Conservation (phyloP, 805 yeast species). For the Candida andamanensis region DNA sequence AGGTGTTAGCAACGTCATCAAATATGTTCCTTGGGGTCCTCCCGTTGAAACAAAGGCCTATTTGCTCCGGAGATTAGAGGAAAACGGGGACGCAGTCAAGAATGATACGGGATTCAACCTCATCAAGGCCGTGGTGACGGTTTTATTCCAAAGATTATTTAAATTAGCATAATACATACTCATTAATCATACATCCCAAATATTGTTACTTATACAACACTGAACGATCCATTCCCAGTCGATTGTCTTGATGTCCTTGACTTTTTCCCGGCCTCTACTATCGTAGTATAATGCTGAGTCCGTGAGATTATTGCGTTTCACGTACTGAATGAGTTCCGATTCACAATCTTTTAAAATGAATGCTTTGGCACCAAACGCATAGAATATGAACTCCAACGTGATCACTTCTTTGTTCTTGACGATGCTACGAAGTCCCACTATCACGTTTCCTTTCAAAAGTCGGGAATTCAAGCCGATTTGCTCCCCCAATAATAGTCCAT, state of each 20-base stretch:
- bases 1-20: conserved; percentile 70
- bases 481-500: conserved; percentile 22
- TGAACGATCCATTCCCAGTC: conserved; percentile 70
- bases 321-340: conserved; percentile 7
- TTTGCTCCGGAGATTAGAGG: conserved; percentile 83
- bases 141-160: conserved; percentile 20
- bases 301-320: background rate
- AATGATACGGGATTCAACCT: conserved; percentile 76
- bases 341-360: conserved; percentile 6
- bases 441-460: conserved; percentile 29
- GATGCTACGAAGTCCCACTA: conserved; percentile 30
- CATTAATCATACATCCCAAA: conserved; percentile 18
- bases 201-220: conserved; percentile 42
- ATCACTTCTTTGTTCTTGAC: conserved; percentile 23
- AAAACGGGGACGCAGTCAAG: conserved; percentile 92
- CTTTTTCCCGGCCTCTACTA: conserved; percentile 9
- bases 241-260: conserved; percentile 11
- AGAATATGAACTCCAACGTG: conserved; percentile 40
- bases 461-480: conserved; percentile 41
- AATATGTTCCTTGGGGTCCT: conserved; percentile 98
- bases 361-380: conserved; percentile 40
- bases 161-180: conserved; percentile 7
- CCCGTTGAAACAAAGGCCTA: conserved; percentile 90
- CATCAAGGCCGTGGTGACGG: conserved; percentile 44
- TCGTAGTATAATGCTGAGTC: conserved; percentile 21